phyloP scores from a whole-genome alignment of 495 filamentous ascomycete species.

The Peziza echinospora region DNA sequence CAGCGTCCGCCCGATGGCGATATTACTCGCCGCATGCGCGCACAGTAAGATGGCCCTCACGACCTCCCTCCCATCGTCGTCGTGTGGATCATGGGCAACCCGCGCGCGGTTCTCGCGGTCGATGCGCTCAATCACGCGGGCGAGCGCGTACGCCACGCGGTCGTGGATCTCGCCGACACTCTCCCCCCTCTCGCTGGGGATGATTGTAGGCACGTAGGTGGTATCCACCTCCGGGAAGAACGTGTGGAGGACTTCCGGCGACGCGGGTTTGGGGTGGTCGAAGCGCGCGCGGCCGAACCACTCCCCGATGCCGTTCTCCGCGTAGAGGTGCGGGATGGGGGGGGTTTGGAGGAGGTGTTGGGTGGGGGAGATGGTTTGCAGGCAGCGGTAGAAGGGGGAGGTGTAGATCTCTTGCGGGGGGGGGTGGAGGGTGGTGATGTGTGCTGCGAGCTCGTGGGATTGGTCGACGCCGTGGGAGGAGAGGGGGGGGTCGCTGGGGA shows the following conservation, averaged over 20 bases:
- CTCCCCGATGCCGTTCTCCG: constrained; percentile 31
- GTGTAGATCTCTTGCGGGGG: constrained; percentile 57
- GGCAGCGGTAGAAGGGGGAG: constrained; percentile 76
- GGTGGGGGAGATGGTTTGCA: constrained; percentile 63
- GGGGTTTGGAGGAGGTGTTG: constrained; percentile 30
- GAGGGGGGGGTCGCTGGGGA: constrained; percentile 69
- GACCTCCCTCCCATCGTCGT: constrained; percentile 20
- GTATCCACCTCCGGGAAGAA: constrained; percentile 42
- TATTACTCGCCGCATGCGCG: constrained; percentile 76
- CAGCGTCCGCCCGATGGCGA: constrained; percentile 60
- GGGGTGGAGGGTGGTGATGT: constrained; percentile 39
- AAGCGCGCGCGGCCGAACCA: constrained; percentile 74
- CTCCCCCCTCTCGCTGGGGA: constrained; percentile 53
- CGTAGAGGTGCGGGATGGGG: constrained; percentile 11
- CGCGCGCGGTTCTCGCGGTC: constrained; percentile 36
- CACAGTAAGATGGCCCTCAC: constrained; percentile 52
- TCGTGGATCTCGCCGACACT: constrained; percentile 56
- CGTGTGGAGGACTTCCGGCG: constrained; percentile 30
- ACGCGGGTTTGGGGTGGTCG: constrained; percentile 59
- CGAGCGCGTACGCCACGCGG: constrained; percentile 48
- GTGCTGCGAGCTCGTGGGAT: constrained; percentile 49
- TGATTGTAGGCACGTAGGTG: constrained; percentile 34
- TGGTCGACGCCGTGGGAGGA: constrained; percentile 69
- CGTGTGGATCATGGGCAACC: too few species aligned
- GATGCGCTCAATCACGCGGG: constrained; percentile 44